Percentiles rank a stretch among this genome's conserved stretches.
phyloP scores from a whole-genome alignment of 2,329 filamentous ascomycete species.

The Clonostachys solani region DNA sequence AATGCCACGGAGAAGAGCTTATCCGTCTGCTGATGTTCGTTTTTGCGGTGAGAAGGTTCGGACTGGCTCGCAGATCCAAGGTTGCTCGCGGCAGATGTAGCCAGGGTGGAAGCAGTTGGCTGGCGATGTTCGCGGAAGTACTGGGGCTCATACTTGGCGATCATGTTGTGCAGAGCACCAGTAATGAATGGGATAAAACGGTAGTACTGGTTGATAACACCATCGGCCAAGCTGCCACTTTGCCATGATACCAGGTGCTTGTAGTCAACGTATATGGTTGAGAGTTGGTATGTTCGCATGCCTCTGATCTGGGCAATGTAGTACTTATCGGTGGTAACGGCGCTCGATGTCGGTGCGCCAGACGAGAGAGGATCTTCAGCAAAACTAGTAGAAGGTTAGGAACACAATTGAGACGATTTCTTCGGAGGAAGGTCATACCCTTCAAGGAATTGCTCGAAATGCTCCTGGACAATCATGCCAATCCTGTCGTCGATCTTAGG shows the following conservation, averaged over 20 bases:
- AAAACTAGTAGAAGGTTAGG: constrained; percentile 40
- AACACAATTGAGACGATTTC: background rate
- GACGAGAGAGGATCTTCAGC: constrained; percentile 65
- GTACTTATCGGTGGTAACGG: constrained; percentile 73
- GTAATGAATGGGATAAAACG: constrained; percentile 91
- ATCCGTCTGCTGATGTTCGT: constrained; percentile 94
- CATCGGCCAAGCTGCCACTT: constrained; percentile 77
- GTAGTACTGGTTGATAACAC: constrained; percentile 88
- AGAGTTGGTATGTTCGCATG: constrained; percentile 70
- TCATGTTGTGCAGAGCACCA: constrained; percentile 83
- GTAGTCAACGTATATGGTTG: constrained; percentile 83
- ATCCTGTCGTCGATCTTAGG: constrained; percentile 73
- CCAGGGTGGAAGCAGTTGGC: constrained; percentile 69
- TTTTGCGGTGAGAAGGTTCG: constrained; percentile 69
- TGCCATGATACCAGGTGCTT: constrained; percentile 76
- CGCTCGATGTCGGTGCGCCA: constrained; percentile 61
- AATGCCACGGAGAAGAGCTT: constrained; percentile 92
- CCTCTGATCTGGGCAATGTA: constrained; percentile 81
- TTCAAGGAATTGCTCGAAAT: constrained; percentile 78
- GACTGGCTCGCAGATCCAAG: constrained; percentile 58
- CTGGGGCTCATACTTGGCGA: constrained; percentile 88
- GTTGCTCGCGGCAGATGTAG: constrained; percentile 63
- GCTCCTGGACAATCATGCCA: constrained; percentile 68
- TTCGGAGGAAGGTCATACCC: constrained; percentile 11
- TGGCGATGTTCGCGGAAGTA: constrained; percentile 94